Base-by-base conservation (phyloP, 129 eudicot genomes). In the Rutidosis leptorrhynchoides region DNA sequence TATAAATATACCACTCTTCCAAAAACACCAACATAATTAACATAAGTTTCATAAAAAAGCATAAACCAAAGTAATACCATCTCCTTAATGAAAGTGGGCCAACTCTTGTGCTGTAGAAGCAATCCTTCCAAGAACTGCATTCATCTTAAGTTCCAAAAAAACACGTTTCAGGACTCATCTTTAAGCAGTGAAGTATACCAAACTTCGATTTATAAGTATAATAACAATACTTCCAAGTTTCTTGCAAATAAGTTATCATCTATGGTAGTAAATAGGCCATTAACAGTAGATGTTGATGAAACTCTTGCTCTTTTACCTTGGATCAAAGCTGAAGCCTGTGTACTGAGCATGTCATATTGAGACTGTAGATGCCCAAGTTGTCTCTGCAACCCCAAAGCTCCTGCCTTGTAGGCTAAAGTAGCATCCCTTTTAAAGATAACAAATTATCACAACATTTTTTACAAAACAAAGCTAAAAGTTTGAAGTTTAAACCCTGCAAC, bases 251-350 rank as follows among this genome's bases (percentile, higher is more conserved):
- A 88, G 65, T 86, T 75, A 79, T 93, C 99, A 42, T 93, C 99
- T 64, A 83, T 67, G 68, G 84, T 74, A 66, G 79, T 73, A 25
- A 88, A 80, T 70, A 80, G 86, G 73, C 96, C 95, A 53, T 87
- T 93, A 22, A 87, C 95, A 57, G 77, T 59, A 58, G 99, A 86
- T 28, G 99, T 93, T 65, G 95, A 89, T 65, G 96, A 87, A 64
- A 93, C 87, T 71, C 99, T 79, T 56, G 99, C 91, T 68, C 95
- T 93, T 81, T 86, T 89, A 62, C 99, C 99, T 81, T 93, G 99
- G 43, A 81, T 84, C 68, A 93, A 74, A 58, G 88, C 28, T 29
- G 99, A 93, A 60, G 96, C 89, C 75, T 89, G 99, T 60, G 86
- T 83, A 58, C 82, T 82, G 28, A 93, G 99, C 93, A 89, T 86